Base-by-base conservation (phyloP, 2,329 filamentous ascomycete species). In the Lasiodiplodia theobromae region DNA sequence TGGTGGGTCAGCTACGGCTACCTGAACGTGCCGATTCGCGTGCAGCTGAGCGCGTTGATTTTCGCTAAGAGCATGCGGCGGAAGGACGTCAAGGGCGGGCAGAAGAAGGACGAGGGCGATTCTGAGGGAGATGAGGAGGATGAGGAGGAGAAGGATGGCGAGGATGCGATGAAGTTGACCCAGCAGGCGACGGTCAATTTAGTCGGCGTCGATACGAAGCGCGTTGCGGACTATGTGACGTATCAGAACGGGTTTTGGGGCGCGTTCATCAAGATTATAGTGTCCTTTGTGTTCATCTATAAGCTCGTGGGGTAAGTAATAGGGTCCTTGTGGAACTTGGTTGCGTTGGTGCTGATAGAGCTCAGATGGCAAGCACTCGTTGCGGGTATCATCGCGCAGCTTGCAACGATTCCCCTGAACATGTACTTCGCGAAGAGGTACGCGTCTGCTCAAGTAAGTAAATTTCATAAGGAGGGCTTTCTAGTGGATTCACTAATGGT, bases 21-120 rank as follows among this genome's bases (percentile, higher is more conserved):
- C 64, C 76, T 94, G 12, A 85, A 85, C 56, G 83, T 93, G 28
- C 90, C 91, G 0, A 82, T 94, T 18, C 88, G 91, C 64, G 86
- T 88, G 34, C 89, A 94, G 73, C 81, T 96, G 2, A 88, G 90
- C 1, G 86, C 91, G 0, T 83, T 93, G 8, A 86, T 95, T 18
- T 95, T 94, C 73, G 87, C 90, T 69, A 96, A 96, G 77, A 87
- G 91, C 0, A 88, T 94, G 84, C 86, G 90, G 53, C 86, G 90
- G 60, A 95, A 95, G 76, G 92, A 94, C 76, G 87, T 92, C 51
- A 93, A 93, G 76, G 86, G 87, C 12, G 83, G 75, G 7, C 73
- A 82, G 44, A 88, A 86, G 73, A 28, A 47, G 21, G 28, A 63
- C 21, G 83, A 75, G n/a, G 73, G 79, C 31, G 70, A 74, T 21